Base-by-base conservation (phyloP, 2,329 filamentous ascomycete species). In the Hypoxylon sp. region DNA sequence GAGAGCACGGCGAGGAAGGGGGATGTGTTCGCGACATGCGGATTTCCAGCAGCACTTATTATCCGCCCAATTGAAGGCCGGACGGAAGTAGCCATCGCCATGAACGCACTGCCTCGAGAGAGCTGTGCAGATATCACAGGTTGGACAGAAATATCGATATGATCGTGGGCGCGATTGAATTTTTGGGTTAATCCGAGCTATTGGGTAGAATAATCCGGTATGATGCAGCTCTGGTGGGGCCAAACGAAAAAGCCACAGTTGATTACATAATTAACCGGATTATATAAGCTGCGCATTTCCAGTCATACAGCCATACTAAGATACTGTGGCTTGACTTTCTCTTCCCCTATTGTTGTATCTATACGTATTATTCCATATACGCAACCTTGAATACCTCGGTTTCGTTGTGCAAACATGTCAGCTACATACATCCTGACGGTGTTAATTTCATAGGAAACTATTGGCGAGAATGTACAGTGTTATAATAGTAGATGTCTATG, bases 31-130 rank as follows among this genome's bases (percentile, higher is more conserved):
- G 60, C 61, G 32, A 53, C 52, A 28, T 66, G 52, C 43, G 72
- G 65, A 17, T 51, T 53, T 50, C 49, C 72, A n/a, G 70, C 59
- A 19, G 68, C 48, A 53, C 69, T 72, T 60, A 76, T 41, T 59
- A 77, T 65, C 58, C 77, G 74, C 55, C 75, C 73, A 57, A 79
- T 71, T 38, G 74, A 73, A 53, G 77, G 75, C 71, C 77, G 73
- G 53, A 79, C 58, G 23, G 74, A 69, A 51, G 65, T 68, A 25
- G 75, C 61, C 60, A 72, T 75, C 51, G 77, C 76, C 78, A 80
- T 80, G 55, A 58, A 56, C 55, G 49, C 49, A 55, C 56, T 68
- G 61, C 55, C 63, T 57, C 48, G 23, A 28, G 32, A 30, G 41
- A 21, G 58, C 64, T 58, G 38, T 46, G n/a, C 21, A 56, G 43